Evolutionary conservation across 495 filamentous ascomycete species (phyloP).

Genomic region (Tuber calosporum): DNA sequence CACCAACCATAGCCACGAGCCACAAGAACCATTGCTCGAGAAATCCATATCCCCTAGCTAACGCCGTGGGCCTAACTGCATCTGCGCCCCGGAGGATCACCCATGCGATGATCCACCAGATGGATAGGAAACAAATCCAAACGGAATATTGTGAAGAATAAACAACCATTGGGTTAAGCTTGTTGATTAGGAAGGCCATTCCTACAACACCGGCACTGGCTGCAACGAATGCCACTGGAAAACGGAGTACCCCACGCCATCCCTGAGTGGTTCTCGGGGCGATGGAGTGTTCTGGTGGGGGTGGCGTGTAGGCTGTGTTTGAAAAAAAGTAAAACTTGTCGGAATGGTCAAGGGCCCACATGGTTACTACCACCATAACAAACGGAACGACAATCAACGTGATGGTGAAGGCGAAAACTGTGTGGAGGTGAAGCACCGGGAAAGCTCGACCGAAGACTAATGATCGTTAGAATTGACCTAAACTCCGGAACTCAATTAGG

Average conservation of each 20-base stretch:
- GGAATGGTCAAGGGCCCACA: conserved; percentile 56
- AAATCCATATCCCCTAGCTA: conserved; percentile 70
- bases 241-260: conserved; percentile 73
- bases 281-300: conserved; percentile 53
- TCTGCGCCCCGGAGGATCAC: conserved; percentile 74
- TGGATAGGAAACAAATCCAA: conserved; percentile 75
- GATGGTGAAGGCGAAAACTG: conserved; percentile 80
- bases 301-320: conserved; percentile 51
- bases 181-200: conserved; percentile 65
- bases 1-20: conserved; percentile 64
- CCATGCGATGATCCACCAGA: conserved; percentile 77
- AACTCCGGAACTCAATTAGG: background rate
- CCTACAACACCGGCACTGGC: conserved; percentile 65
- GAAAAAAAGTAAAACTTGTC: conserved; percentile 82
- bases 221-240: conserved; percentile 65
- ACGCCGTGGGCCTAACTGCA: conserved; percentile 73
- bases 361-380: conserved; percentile 59
- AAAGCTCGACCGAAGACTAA: conserved; percentile 69
- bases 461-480: conserved; percentile 4
- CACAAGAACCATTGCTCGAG: conserved; percentile 73
- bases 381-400: conserved; percentile 72
- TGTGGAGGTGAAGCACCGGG: conserved; percentile 68
- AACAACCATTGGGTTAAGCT: conserved; percentile 77
- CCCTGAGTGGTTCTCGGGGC: conserved; percentile 62
- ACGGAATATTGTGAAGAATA: conserved; percentile 82